phyloP scores from a whole-genome alignment of 306 rosid species.

The Vachellia pachyceras region DNA sequence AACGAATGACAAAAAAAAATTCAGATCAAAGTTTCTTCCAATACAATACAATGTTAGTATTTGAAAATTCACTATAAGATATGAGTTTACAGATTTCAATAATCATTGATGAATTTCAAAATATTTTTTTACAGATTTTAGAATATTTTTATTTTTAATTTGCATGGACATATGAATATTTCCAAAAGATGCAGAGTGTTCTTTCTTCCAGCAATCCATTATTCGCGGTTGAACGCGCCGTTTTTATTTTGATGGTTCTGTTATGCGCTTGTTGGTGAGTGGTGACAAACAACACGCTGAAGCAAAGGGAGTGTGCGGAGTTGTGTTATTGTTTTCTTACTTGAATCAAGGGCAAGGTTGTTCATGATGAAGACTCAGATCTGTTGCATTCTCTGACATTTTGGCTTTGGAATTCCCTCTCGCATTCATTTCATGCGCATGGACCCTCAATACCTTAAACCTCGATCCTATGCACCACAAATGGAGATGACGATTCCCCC shows the following conservation, averaged over 20 bases:
- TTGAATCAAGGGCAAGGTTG: not conserved
- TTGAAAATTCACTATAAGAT: no score
- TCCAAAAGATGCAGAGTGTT: no score
- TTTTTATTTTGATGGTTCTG: not conserved
- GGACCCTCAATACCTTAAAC: constrained; percentile 52
- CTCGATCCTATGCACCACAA: constrained; percentile 57
- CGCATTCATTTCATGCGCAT: constrained; percentile 13
- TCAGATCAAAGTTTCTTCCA: not conserved
- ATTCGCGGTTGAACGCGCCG: not conserved
- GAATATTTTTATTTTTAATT: no score
- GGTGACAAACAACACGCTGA: no score
- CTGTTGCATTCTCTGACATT: not conserved
- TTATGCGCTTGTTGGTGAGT: not conserved
- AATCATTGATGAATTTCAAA: no score
- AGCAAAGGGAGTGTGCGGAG: no score
- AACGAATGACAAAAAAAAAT: no score
- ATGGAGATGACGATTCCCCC: constrained; percentile 67
- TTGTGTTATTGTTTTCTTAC: not conserved
- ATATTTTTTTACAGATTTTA: no score
- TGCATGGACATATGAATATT: no score
- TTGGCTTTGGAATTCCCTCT: not conserved
- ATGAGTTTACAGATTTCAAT: no score
- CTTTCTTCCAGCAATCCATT: not conserved
- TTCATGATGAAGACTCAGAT: not conserved
- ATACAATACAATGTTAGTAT: no score